These are phyloP conservation scores for Vicia sativa DNA, from an alignment of 306 rosid genomes.

Conservation along the genomic window DNA sequence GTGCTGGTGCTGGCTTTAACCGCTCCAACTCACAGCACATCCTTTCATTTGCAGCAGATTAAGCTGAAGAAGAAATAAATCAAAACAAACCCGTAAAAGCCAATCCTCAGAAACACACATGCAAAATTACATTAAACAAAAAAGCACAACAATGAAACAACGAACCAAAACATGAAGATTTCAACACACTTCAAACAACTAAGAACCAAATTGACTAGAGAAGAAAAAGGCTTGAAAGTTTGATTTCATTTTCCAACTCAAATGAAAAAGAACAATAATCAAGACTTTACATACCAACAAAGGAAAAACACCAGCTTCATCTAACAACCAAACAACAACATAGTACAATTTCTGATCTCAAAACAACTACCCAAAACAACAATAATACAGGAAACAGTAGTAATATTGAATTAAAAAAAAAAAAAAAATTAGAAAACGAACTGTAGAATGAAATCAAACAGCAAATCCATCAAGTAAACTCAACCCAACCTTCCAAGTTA, in stretches of 20 bases:
- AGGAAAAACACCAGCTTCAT: background rate
- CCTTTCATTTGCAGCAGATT: conserved; percentile 49
- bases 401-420: background rate
- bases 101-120: conserved; percentile 9
- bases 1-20: conserved; percentile 35
- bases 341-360: background rate
- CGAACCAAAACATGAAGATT: background rate
- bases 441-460: conserved; percentile 16
- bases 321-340: conserved; percentile 9
- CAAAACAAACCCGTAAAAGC: conserved; percentile 18
- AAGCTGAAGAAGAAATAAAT: conserved; percentile 38
- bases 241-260: background rate
- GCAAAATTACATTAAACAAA: background rate
- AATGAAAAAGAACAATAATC: background rate
- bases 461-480: conserved; percentile 5
- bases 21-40: conserved; percentile 63
- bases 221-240: background rate
- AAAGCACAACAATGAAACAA: background rate
- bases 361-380: conserved; percentile 22
- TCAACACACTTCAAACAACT: background rate
- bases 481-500: background rate
- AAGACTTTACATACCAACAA: background rate
- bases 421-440: background rate
- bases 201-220: conserved; percentile 20
- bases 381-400: background rate